phyloP scores from a whole-genome alignment of 768 basidiomycete genomes.

The Pleurotus platypus region DNA sequence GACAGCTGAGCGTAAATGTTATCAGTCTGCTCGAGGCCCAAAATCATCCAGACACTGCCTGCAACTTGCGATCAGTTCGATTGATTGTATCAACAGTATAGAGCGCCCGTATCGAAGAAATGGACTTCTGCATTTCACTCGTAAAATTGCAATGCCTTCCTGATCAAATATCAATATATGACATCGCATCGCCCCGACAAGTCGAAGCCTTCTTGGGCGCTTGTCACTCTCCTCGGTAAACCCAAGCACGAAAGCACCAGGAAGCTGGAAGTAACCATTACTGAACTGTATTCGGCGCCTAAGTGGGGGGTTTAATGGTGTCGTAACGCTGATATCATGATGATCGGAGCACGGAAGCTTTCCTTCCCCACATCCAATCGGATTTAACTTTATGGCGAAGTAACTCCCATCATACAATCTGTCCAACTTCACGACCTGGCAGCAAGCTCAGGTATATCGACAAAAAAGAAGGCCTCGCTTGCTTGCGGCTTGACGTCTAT shows the following conservation, averaged over 20 bases:
- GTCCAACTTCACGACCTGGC: not conserved
- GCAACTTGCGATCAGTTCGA: slow-evolving; percentile 3
- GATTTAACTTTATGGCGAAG: slow-evolving; percentile 4
- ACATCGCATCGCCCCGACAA: not conserved
- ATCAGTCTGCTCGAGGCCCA: not conserved
- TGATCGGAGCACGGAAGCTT: slow-evolving; percentile 7
- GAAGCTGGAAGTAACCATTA: slow-evolving; percentile 5
- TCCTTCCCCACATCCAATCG: slow-evolving; percentile 9
- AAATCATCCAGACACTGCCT: not conserved
- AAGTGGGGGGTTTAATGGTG: not conserved
- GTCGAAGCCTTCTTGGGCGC: not conserved
- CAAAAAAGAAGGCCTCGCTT: not conserved
- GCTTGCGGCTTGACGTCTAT: no score
- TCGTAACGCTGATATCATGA: slow-evolving; percentile 6
- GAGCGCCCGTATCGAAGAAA: not conserved
- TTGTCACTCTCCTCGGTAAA: not conserved
- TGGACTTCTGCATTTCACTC: no score
- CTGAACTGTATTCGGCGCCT: not conserved
- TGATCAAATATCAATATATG: not conserved
- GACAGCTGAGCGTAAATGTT: not conserved
- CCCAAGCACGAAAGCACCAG: no score
- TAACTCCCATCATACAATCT: not conserved
- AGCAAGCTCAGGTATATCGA: not conserved
- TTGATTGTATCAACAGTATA: not conserved
- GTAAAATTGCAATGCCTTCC: no score